Evolutionary conservation across 2,329 filamentous ascomycete genomes (phyloP), one percentile per base, ranked within the genome.

Genomic region (Apiospora arundinis): DNA sequence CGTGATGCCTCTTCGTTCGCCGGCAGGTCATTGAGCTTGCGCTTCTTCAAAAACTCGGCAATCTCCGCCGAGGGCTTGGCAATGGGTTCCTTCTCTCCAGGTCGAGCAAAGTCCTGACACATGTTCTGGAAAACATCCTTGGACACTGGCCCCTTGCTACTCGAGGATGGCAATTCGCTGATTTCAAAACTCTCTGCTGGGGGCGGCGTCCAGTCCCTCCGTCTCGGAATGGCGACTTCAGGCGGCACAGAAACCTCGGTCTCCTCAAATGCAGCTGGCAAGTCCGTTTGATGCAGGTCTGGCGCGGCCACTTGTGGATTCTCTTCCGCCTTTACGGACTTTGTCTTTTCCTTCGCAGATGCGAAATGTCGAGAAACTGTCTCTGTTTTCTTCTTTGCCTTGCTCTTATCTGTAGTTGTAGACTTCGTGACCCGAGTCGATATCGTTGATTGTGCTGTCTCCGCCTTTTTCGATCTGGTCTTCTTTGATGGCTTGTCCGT

Each of bases 201-300:
- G 4, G 90, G 87, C 2, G 90, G 87, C 2, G 93, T 95, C 93
- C 92, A 95, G 71, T 91, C 86, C 18, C 82, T 77, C 72, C 90
- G 86, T 72, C 92, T 85, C 65, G 82, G 83, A 37, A 87, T 78
- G 9, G 92, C 92, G 65, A 78, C 80, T 69, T 88, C 85, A 65
- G 49, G 12, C 9, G 42, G 52, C 28, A 46, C 32, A 32, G 45
- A 32, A 42, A 67, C 16, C 11, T 16, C 42, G 63, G n/a, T 14
- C 21, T 63, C 18, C 18, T 9, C 21, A 40, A 28, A 3, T 8
- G 56, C 32, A 40, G 1, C 18, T 21, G 32, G 18, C 4, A 21
- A 18, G 23, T 40, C 18, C 21, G 28, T 4, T 60, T 37, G 25
- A 4, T 32, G 56, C 9, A 63, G 4, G 32, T 40, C 56, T 21